A percentile compares a stretch with the other conserved stretches of the same genome.
phyloP scores from a whole-genome alignment of 2,329 filamentous ascomycete genomes.

The Fusarium marasasianum region DNA sequence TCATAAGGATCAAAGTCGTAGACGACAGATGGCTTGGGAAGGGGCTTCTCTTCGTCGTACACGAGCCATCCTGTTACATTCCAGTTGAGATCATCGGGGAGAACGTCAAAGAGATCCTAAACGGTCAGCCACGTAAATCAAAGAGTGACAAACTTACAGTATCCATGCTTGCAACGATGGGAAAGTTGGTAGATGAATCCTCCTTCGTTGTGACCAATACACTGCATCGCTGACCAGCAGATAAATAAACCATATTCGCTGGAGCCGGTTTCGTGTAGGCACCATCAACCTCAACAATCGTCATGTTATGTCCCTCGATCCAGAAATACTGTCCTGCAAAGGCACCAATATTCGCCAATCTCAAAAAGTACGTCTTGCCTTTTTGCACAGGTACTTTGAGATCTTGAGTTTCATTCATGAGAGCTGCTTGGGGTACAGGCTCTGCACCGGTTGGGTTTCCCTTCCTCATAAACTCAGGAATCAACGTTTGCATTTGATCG shows the following conservation, averaged over 20 bases:
- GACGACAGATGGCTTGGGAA: conserved; percentile 63
- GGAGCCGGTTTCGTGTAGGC: conserved; percentile 70
- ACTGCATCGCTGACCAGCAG: conserved; percentile 73
- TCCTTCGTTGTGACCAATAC: conserved; percentile 71
- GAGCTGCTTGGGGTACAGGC: conserved; percentile 72
- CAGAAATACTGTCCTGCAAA: conserved; percentile 74
- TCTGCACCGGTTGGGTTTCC: conserved; percentile 67
- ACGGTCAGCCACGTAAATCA: conserved; percentile 7
- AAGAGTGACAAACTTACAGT: conserved; percentile 52
- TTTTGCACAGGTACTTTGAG: conserved; percentile 67
- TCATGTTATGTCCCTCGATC: conserved; percentile 74
- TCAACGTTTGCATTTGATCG: conserved; percentile 59
- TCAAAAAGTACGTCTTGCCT: conserved; percentile 62
- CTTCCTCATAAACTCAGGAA: conserved; percentile 61
- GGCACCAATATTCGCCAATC: conserved; percentile 72
- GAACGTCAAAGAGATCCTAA: conserved; percentile 71
- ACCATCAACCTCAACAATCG: conserved; percentile 78
- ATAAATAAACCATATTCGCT: conserved; percentile 71
- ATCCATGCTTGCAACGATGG: conserved; percentile 77
- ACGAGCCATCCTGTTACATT: conserved; percentile 73
- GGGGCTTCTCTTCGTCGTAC: conserved; percentile 59
- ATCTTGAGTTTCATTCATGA: conserved; percentile 77
- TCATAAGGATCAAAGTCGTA: conserved; percentile 75
- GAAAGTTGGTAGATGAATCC: conserved; percentile 70
- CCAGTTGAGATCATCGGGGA: conserved; percentile 75